These are phyloP conservation scores for Clonostachys sp. DNA, from an alignment of 2,329 filamentous ascomycete species.

Conservation along the genomic window DNA sequence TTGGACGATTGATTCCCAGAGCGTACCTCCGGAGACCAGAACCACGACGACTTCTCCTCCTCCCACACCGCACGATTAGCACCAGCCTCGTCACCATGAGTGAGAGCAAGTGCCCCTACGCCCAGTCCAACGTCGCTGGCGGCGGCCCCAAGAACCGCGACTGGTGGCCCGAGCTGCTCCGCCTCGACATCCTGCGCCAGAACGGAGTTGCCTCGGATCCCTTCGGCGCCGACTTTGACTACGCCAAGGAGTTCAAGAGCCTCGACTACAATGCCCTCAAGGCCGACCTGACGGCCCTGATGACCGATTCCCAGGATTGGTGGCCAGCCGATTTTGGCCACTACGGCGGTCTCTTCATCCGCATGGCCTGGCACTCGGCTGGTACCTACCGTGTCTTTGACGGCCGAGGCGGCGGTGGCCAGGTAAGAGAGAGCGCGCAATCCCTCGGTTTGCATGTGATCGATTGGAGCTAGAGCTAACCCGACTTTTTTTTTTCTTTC, in stretches of 20 bases:
- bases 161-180: slow-evolving; percentile 71
- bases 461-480: background rate
- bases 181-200: slow-evolving; percentile 70
- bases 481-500: background rate
- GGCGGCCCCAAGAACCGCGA: slow-evolving; percentile 64
- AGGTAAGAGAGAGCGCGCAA: slow-evolving; percentile 17
- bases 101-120: slow-evolving; percentile 23
- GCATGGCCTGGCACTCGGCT: slow-evolving; percentile 77
- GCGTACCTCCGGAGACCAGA: too few relatives aligned
- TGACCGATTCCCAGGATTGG: slow-evolving; percentile 77
- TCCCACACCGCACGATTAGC: background rate
- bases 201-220: slow-evolving; percentile 62
- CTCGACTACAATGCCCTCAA: slow-evolving; percentile 65
- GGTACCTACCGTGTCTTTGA: slow-evolving; percentile 75
- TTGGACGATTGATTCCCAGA: too few relatives aligned
- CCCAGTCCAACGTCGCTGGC: slow-evolving; percentile 40
- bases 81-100: slow-evolving; percentile 8
- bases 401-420: slow-evolving; percentile 69
- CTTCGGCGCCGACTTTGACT: slow-evolving; percentile 63
- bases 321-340: slow-evolving; percentile 81
- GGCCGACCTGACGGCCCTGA: slow-evolving; percentile 65
- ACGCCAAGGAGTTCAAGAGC: slow-evolving; percentile 64
- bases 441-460: background rate
- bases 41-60: too few relatives aligned
- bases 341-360: slow-evolving; percentile 76